Base-by-base conservation (phyloP, 257 asterid genomes). In the Primulina eburnea region DNA sequence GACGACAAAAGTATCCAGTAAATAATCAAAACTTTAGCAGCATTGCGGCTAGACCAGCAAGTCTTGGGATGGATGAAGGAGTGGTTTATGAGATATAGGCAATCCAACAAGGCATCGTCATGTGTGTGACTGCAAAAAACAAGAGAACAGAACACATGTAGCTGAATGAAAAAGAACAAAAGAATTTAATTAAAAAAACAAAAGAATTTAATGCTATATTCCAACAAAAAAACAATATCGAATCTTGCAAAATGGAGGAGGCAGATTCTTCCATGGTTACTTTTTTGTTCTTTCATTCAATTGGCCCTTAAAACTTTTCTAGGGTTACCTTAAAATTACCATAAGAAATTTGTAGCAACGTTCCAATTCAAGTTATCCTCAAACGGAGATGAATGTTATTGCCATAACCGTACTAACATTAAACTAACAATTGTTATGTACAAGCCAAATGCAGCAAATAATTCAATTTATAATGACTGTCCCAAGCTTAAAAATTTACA, bases 221-320 rank as follows among this genome's bases (percentile, higher is more conserved):
- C 35, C 57, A 24, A 60, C 62, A 57, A 50, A 68, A 59, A 29
- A 59, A 58, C 55, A 65, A 1, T 18, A 47, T 60, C 7, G 73
- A 60, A 40, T 59, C 34, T 55, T 34, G 76, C 18, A 60, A 34
- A 73, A 14, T 18, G 14, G 68, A 65, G 53, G 20, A 21, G 67
- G 56, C 60, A 32, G n/a, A 7, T 40, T 8, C 20, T 6, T 4
- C 20, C 30, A 6, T 11, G n/a, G 53, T 5, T 32, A 24, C 66
- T 53, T 29, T 1, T 60, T 59, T 53, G 33, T 62, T 38, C 66
- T 10, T 9, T 28, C 65, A 24, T 6, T 9, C 29, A 61, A 52
- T 24, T 17, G 47, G 65, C 35, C 20, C 29, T 50, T 11, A 14
- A 2, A 52, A n/a, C 14, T 12, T 12, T 50, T 20, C 35, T 52